Conservation (phyloP, 306 rosid species). For the Dryas drummondii region DNA sequence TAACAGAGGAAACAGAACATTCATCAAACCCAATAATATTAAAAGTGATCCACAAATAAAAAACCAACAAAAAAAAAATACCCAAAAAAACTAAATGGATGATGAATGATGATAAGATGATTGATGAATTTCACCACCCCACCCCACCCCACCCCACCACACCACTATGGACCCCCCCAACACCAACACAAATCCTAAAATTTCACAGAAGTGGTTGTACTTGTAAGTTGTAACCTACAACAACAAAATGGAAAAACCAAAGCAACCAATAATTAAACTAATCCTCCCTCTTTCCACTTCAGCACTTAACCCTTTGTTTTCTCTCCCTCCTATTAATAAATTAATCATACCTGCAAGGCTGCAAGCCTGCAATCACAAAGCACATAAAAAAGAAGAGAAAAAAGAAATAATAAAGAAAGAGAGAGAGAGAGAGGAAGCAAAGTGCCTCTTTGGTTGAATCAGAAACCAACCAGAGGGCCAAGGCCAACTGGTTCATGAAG, state of each 20-base stretch:
- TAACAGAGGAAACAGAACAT: no score
- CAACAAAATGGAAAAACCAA: not conserved
- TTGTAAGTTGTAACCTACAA: not conserved
- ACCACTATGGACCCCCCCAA: slow-evolving; percentile 5
- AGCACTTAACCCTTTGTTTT: not conserved
- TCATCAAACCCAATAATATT: not conserved
- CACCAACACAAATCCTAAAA: not conserved
- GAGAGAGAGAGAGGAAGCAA: not conserved
- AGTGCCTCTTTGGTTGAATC: slow-evolving; percentile 26
- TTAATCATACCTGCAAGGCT: not conserved
- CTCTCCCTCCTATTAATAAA: not conserved
- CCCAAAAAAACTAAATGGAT: not conserved
- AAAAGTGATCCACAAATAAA: not conserved
- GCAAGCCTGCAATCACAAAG: not conserved
- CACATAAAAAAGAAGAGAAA: not conserved
- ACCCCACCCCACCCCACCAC: not conserved
- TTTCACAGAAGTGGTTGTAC: not conserved
- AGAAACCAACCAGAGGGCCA: slow-evolving; percentile 28
- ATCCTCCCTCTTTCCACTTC: no score
- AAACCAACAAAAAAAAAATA: not conserved
- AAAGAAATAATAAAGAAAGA: not conserved
- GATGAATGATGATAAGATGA: slow-evolving; percentile 6
- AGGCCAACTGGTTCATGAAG: slow-evolving; percentile 18
- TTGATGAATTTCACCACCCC: not conserved
- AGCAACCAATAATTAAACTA: not conserved